phyloP scores from a whole-genome alignment of 1,284 basidiomycete genomes.

The Tilletia caries region DNA sequence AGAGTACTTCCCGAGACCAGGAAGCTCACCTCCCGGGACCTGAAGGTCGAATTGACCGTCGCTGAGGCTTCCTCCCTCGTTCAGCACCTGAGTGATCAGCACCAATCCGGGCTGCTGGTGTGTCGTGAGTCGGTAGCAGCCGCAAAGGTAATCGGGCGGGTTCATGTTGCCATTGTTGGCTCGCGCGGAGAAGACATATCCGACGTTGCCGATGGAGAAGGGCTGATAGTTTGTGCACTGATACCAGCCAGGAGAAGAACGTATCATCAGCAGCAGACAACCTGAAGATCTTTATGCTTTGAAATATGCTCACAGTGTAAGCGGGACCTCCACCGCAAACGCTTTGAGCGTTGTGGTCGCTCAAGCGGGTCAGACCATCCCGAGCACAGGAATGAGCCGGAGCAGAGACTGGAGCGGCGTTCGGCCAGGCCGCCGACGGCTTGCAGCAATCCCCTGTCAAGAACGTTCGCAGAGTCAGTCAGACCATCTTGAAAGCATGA shows the following conservation, averaged over 20 bases:
- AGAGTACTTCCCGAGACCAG: too few species aligned
- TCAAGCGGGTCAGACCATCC: neutral
- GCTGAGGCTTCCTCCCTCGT: neutral
- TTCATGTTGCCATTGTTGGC: neutral
- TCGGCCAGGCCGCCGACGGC: neutral
- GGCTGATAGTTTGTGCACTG: slow-evolving; percentile 3
- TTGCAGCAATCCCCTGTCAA: slow-evolving; percentile 9
- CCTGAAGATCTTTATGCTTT: neutral
- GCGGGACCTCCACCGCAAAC: neutral
- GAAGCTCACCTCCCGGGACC: neutral
- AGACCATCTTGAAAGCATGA: too few species aligned
- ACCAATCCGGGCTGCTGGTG: neutral
- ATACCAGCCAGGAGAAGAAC: neutral
- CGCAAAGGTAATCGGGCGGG: neutral
- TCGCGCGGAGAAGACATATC: neutral
- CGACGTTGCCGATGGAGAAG: neutral
- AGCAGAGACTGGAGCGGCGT: neutral
- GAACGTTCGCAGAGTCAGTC: neutral
- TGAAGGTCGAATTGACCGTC: neutral
- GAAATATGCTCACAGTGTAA: neutral
- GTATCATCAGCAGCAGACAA: neutral
- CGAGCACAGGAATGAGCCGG: neutral
- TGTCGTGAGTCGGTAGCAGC: neutral
- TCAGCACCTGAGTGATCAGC: neutral
- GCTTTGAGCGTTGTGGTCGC: neutral